Percentiles rank a stretch among this genome's conserved stretches.
Conservation (phyloP, 1,284 basidiomycete species). For the Cryptococcus sp. region DNA sequence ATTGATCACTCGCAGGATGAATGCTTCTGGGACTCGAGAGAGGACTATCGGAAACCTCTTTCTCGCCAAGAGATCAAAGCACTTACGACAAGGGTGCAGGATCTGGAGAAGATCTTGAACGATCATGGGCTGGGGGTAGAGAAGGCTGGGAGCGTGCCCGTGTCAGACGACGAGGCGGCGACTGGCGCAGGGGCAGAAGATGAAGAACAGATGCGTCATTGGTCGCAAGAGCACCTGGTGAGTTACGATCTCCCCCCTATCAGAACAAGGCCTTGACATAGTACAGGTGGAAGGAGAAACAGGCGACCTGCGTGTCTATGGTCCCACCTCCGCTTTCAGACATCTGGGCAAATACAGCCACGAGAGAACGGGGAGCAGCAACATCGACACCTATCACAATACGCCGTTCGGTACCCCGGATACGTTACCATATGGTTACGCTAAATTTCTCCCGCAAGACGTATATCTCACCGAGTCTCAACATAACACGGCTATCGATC, state of each 20-base stretch:
- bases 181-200: no score
- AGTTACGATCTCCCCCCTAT: background rate
- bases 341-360: conserved; percentile 26
- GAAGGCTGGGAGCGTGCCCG: background rate
- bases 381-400: conserved; percentile 3
- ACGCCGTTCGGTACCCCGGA: conserved; percentile 6
- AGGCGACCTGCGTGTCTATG: conserved; percentile 33
- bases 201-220: background rate
- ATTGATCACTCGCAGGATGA: conserved; percentile 22
- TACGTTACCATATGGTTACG: conserved; percentile 15
- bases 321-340: conserved; percentile 35
- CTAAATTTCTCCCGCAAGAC: conserved; percentile 25
- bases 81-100: conserved; percentile 25
- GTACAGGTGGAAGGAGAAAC: conserved; percentile 28
- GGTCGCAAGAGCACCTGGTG: conserved; percentile 27
- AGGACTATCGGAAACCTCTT: conserved; percentile 35
- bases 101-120: conserved; percentile 27
- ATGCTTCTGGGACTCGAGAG: conserved; percentile 31
- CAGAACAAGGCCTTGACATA: background rate
- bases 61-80: conserved; percentile 31
- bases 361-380: background rate
- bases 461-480: conserved; percentile 27
- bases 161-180: conserved; percentile 10
- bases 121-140: conserved; percentile 19
- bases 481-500: conserved; percentile 26